Evolutionary conservation across 2,329 filamentous ascomycete species (phyloP), one percentile per base, ranked within the genome.

Genomic region (Apiospora phragmitis): DNA sequence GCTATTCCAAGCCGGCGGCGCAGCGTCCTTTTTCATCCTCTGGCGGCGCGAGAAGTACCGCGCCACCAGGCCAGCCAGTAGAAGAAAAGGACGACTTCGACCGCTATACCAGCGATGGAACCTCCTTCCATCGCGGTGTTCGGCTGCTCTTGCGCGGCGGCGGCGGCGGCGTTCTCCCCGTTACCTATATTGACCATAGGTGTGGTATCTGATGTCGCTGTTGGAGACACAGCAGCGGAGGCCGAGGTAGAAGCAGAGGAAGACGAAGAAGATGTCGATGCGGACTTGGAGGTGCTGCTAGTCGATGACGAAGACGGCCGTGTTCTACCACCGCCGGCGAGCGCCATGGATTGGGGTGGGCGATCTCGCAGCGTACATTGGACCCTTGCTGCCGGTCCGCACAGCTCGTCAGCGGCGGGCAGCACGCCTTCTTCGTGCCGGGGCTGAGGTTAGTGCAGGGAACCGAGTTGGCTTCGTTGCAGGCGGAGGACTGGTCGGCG

Each of bases 321-420:
- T 26, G n/a, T n/a, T 26, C 4, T 24, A 4, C n/a, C 26, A 6
- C 26, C 26, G 26, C 14, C 12, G 49, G 12, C 24, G 4, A 55
- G 24, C 0, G 49, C 49, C 49, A 32, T 32, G 26, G 49, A 26
- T 55, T 7, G 3, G 12, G 12, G 14, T 55, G 32, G 49, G 9
- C 24, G 26, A 55, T 55, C 49, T 55, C 24, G 49, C 49, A 55
- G 12, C 49, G 49, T 9, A 55, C 49, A 3, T 55, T 14, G 24
- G 49, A 5, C 14, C 26, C 26, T 5, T 32, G 12, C 26, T 32
- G 26, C 49, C 26, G 24, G 26, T 11, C 32, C 32, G 55, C 47
- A 21, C 67, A 69, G 67, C 67, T 69, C 32, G 67, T 69, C 24
- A 59, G 32, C 11, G 47, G 35, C 38, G 67, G 67, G n/a, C 67